Base-by-base conservation (phyloP, 495 filamentous ascomycete species). In the Aspergillus carlsbadensis region DNA sequence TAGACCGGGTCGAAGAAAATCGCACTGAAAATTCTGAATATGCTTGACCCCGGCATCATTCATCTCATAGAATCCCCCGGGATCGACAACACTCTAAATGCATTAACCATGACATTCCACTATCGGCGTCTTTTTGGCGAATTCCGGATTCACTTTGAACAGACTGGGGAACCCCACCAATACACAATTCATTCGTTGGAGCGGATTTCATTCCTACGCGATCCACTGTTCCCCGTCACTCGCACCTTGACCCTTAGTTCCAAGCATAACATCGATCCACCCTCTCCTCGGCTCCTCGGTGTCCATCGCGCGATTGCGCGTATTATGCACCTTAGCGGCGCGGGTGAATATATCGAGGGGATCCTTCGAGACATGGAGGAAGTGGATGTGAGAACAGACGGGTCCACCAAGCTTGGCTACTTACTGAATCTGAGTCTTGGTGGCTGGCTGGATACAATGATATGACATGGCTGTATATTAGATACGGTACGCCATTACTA, bases 251-350 rank as follows among this genome's bases (percentile, higher is more conserved):
- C 53, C 22, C 58, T 69, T 15, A 66, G 62, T 53, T 65, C 57
- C 6, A 51, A 65, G n/a, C 56, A 41, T 15, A 70, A 60, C 7
- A 62, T 73, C 33, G 59, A 71, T 50, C 63, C 64, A 14, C 70
- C 65, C 21, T 60, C 63, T 50, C 53, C 36, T 56, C 62, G 61
- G 51, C 70, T 75, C 39, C 70, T 73, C 17, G 56, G 44, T 22
- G 50, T 75, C 39, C 70, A 74, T 44, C 58, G 65, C 44, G 70
- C 68, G 14, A 66, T 70, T 55, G 58, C 65, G 24, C 55, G 36
- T 51, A 73, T 74, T 42, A 47, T 56, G 10, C 36, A 41, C 3
- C 5, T 48, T 5, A 48, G 43, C 35, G 42, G 43, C 1, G 53
- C 53, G 0, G 53, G 43, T 7, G 43, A 48, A n/a, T 56, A 56